Conservation (phyloP, 2,329 filamentous ascomycete genomes). For the Akanthomyces uredinophilus region DNA sequence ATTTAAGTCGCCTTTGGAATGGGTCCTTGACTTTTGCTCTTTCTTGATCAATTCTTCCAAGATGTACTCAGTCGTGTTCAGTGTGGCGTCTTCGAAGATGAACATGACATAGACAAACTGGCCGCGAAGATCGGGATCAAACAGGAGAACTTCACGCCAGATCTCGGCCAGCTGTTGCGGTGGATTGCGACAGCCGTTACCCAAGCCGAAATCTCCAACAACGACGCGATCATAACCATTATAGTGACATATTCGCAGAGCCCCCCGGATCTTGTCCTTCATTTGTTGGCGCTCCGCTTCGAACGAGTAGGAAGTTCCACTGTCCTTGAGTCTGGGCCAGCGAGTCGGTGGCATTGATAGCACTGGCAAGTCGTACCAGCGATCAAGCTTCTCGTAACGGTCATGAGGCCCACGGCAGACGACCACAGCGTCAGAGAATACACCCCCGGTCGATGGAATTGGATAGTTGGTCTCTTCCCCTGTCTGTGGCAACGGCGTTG, state of each 20-base stretch:
- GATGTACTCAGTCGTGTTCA: constrained; percentile 50
- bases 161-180: constrained; percentile 59
- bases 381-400: constrained; percentile 52
- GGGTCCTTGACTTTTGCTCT: constrained; percentile 31
- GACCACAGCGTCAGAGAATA: constrained; percentile 66
- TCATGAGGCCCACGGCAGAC: constrained; percentile 68
- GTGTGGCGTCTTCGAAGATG: constrained; percentile 54
- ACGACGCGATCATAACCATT: constrained; percentile 53
- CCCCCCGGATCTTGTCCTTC: constrained; percentile 65
- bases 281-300: constrained; percentile 65
- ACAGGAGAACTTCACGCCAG: constrained; percentile 60
- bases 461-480: constrained; percentile 56
- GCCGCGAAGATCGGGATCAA: constrained; percentile 57
- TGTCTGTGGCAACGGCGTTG: constrained; percentile 51
- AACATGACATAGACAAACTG: constrained; percentile 59
- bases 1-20: constrained; percentile 18
- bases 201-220: constrained; percentile 61
- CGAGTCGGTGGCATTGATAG: constrained; percentile 68
- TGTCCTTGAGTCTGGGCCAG: constrained; percentile 66
- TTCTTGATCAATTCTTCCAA: constrained; percentile 53
- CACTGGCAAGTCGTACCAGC: constrained; percentile 60
- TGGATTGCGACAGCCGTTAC: constrained; percentile 59
- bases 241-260: constrained; percentile 63
- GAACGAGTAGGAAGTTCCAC: constrained; percentile 67
- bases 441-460: constrained; percentile 63